A percentile compares a stretch with the other conserved stretches of the same genome.
phyloP scores from a whole-genome alignment of 768 basidiomycete species.

The Leccinellum albellum region DNA sequence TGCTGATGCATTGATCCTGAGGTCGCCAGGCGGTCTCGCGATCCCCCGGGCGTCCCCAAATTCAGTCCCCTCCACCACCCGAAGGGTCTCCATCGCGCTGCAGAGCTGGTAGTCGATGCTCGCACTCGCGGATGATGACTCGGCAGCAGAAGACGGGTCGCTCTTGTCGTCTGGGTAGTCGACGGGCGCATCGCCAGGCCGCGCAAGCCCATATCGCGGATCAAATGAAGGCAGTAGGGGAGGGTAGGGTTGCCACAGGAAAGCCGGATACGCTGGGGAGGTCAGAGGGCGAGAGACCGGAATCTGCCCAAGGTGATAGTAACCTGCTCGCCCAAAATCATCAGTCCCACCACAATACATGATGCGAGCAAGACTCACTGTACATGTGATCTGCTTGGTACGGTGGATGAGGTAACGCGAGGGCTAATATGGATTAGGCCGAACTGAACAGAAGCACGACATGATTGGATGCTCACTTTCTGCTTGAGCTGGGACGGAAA shows the following conservation, averaged over 20 bases:
- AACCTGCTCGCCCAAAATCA: conserved; percentile 17
- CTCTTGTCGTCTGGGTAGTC: conserved; percentile 26
- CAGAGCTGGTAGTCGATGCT: conserved; percentile 11
- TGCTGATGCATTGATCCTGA: conserved; percentile 11
- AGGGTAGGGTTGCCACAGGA: conserved; percentile 33
- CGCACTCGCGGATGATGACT: conserved; percentile 12
- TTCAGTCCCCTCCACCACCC: conserved; percentile 1
- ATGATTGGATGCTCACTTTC: conserved; percentile 14
- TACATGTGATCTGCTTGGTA: conserved; percentile 16
- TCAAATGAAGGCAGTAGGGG: conserved; percentile 14
- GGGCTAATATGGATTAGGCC: conserved; percentile 13
- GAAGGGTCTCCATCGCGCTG: conserved; percentile 1
- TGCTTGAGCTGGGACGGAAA: conserved; percentile 1
- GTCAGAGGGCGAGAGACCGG: conserved; percentile 17
- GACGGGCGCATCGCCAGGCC: conserved; percentile 2
- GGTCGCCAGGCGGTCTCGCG: conserved; percentile 6
- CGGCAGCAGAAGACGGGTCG: conserved; percentile 26
- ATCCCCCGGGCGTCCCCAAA: background rate
- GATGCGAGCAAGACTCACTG: conserved; percentile 11
- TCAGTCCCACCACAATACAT: background rate
- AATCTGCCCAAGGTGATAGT: conserved; percentile 12
- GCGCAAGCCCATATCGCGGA: conserved; percentile 10
- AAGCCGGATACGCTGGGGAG: conserved; percentile 15
- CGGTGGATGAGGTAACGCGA: conserved; percentile 5
- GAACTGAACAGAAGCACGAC: background rate